Percentiles rank a stretch among this genome's conserved stretches.
Conservation (phyloP, 176 grass and related monocot species). For the Microstegium vimineum region DNA sequence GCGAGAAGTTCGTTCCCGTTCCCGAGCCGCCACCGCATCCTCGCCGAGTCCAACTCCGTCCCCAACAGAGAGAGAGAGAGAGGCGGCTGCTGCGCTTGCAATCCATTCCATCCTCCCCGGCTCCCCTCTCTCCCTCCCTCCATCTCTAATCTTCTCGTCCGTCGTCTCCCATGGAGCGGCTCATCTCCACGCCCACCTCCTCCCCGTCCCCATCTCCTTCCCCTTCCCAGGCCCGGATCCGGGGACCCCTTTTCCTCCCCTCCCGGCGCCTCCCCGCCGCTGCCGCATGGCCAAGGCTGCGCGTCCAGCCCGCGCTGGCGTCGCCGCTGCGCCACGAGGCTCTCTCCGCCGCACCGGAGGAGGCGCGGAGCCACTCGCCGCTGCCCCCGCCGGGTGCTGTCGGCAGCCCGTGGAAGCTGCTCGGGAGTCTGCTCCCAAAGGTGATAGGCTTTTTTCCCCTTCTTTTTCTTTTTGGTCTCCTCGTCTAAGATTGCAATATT, state of each 20-base stretch:
- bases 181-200: slow-evolving; percentile 43
- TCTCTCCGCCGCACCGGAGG: background rate
- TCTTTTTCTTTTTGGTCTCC: too few species aligned
- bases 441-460: background rate
- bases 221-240: slow-evolving; percentile 12
- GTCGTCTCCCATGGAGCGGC: slow-evolving; percentile 46
- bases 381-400: background rate
- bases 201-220: background rate
- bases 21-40: background rate
- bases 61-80: background rate
- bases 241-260: slow-evolving; percentile 10
- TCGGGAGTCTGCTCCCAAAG: slow-evolving; percentile 35
- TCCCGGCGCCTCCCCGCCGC: background rate
- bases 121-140: background rate
- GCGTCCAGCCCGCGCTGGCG: background rate
- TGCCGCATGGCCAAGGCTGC: slow-evolving; percentile 18
- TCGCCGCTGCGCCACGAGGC: slow-evolving; percentile 12
- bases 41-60: background rate
- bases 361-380: background rate
- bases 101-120: background rate
- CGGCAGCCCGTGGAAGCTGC: slow-evolving; percentile 14
- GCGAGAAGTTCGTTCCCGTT: background rate
- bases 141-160: background rate
- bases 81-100: background rate
- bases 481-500: slow-evolving; percentile 7